phyloP scores from a whole-genome alignment of 164 flowering plant species.

The Sedum album region DNA sequence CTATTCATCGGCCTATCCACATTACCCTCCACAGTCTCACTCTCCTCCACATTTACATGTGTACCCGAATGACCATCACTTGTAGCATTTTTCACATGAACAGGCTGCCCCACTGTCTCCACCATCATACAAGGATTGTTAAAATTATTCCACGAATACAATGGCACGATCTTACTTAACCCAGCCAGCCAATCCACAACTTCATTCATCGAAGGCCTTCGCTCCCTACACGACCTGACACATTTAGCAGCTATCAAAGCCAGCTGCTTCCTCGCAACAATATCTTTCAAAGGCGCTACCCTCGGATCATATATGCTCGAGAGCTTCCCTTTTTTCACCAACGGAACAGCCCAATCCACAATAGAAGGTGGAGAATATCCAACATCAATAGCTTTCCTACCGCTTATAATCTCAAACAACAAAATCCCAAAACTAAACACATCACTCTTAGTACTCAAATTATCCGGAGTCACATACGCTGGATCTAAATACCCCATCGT shows the following conservation, averaged over 20 bases:
- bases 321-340: constrained; percentile 68
- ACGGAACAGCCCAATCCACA: constrained; percentile 92
- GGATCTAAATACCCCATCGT: constrained; percentile 95
- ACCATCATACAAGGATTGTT: constrained; percentile 77
- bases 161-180: constrained; percentile 47
- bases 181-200: constrained; percentile 49
- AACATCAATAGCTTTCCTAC: constrained; percentile 84
- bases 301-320: constrained; percentile 56
- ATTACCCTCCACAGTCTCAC: constrained; percentile 19
- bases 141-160: constrained; percentile 62
- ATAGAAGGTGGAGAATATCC: constrained; percentile 78
- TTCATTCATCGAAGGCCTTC: constrained; percentile 77
- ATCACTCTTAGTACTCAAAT: constrained; percentile 78
- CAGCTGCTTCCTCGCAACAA: constrained; percentile 53
- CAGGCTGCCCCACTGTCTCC: constrained; percentile 51
- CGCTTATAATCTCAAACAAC: constrained; percentile 82
- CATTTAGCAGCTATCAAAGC: constrained; percentile 71
- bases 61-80: constrained; percentile 11
- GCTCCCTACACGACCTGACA: constrained; percentile 74
- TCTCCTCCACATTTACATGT: constrained; percentile 17
- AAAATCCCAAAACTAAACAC: constrained; percentile 94
- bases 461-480: constrained; percentile 74
- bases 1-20: constrained; percentile 16
- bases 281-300: constrained; percentile 59
- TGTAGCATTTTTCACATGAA: constrained; percentile 22